A percentile compares a stretch with the other conserved stretches of the same genome.
Evolutionary conservation across 495 filamentous ascomycete species (phyloP).

Genomic region (Penicillium waksmanii): DNA sequence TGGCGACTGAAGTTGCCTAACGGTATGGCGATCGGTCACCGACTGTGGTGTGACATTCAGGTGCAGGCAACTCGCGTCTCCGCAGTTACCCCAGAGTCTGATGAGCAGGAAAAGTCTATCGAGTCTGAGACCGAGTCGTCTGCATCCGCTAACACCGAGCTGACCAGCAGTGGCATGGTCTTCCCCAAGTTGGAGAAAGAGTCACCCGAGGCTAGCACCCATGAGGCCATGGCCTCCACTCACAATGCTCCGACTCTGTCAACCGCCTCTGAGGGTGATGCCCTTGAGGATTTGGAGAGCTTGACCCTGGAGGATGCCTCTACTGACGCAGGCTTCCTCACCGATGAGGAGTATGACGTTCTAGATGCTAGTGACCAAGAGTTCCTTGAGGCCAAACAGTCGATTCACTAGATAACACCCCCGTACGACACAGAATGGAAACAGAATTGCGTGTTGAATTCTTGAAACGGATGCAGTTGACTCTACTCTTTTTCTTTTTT

Average conservation of each 20-base stretch:
- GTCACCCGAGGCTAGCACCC: conserved; percentile 78
- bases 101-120: conserved; percentile 16
- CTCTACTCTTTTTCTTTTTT: conserved; percentile 18
- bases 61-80: conserved; percentile 50
- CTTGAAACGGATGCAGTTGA: conserved; percentile 22
- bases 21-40: conserved; percentile 84
- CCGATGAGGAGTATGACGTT: conserved; percentile 97
- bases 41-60: conserved; percentile 91
- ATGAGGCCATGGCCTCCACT: conserved; percentile 54
- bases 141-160: conserved; percentile 14
- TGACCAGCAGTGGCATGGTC: conserved; percentile 75
- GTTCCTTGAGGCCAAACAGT: conserved; percentile 54
- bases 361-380: conserved; percentile 96
- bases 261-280: conserved; percentile 53
- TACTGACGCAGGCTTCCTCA: conserved; percentile 73
- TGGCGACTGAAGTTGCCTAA: conserved; percentile 90
- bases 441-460: conserved; percentile 8
- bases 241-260: conserved; percentile 39
- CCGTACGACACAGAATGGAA: conserved; percentile 13
- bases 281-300: conserved; percentile 70
- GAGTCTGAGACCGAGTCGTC: conserved; percentile 23
- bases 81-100: conserved; percentile 25
- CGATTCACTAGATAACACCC: conserved; percentile 25
- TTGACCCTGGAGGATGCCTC: conserved; percentile 64
- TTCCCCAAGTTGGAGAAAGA: conserved; percentile 97